Evolutionary conservation across 1,139 yeast genomes (phyloP).

Genomic region (Yamadazyma diospyri): DNA sequence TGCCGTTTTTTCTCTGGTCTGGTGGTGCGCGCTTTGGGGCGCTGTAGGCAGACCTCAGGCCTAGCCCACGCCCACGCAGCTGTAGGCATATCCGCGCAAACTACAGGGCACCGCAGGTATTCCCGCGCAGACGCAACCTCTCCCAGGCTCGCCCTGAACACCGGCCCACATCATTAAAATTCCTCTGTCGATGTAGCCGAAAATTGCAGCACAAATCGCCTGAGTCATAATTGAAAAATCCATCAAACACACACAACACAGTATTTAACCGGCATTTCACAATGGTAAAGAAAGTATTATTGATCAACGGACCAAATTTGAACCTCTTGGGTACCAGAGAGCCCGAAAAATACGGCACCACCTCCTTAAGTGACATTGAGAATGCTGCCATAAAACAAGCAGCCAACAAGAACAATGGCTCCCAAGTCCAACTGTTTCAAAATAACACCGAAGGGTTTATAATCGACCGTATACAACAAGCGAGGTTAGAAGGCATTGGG

Average conservation of each 20-base stretch:
- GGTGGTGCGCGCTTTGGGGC: too few relatives aligned
- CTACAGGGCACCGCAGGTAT: too few relatives aligned
- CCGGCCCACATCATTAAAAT: too few relatives aligned
- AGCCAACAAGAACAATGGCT: slow-evolving; percentile 23
- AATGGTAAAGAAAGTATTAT: slow-evolving; percentile 41
- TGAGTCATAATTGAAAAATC: slow-evolving; percentile 4
- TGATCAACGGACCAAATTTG: slow-evolving; percentile 48
- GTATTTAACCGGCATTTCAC: not conserved
- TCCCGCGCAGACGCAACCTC: too few relatives aligned
- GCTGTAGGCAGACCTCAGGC: too few relatives aligned
- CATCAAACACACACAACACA: not conserved
- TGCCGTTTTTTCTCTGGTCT: too few relatives aligned
- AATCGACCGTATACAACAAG: slow-evolving; percentile 45
- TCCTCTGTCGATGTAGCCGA: too few relatives aligned
- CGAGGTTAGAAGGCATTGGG: slow-evolving; percentile 36
- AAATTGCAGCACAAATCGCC: slow-evolving; percentile 2
- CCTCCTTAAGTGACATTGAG: slow-evolving; percentile 40
- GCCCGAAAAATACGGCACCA: slow-evolving; percentile 49
- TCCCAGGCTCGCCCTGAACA: too few relatives aligned
- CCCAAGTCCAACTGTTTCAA: slow-evolving; percentile 33
- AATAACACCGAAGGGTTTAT: slow-evolving; percentile 47
- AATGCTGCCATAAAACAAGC: slow-evolving; percentile 38
- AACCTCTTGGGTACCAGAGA: slow-evolving; percentile 47
- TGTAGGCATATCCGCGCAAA: too few relatives aligned
- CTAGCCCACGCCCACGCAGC: too few relatives aligned